Percentiles rank a stretch among this genome's conserved stretches.
Conservation (phyloP, 805 yeast genomes). For the Ogataea pignaliae region DNA sequence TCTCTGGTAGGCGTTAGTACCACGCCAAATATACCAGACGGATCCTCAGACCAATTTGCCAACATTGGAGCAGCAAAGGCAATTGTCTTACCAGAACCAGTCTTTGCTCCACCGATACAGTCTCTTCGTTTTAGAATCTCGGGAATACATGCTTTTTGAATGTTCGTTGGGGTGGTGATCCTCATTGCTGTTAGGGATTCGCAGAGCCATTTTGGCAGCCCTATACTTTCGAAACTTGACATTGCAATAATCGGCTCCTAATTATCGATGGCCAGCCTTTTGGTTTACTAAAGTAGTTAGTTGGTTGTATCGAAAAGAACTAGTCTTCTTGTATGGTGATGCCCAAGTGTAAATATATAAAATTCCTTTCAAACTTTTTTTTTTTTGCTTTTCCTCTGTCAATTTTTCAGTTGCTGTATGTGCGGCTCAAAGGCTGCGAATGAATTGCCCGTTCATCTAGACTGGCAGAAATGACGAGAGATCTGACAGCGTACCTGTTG, state of each 20-base stretch:
- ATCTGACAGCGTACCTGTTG: too few species aligned
- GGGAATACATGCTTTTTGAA: slow-evolving; percentile 88
- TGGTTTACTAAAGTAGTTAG: too few species aligned
- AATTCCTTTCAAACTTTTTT: too few species aligned
- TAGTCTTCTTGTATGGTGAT: too few species aligned
- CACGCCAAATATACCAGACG: slow-evolving; percentile 86
- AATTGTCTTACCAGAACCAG: slow-evolving; percentile 96
- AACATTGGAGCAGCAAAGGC: slow-evolving; percentile 98
- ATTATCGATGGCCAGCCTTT: too few species aligned
- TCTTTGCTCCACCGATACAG: slow-evolving; percentile 97
- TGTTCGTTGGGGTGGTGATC: slow-evolving; percentile 76
- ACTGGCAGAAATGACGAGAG: too few species aligned
- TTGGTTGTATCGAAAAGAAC: too few species aligned
- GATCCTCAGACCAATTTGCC: slow-evolving; percentile 92
- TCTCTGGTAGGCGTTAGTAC: slow-evolving; percentile 92
- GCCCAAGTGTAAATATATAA: too few species aligned
- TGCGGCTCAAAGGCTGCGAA: too few species aligned
- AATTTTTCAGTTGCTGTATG: too few species aligned
- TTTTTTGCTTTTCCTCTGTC: too few species aligned
- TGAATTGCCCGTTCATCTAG: too few species aligned
- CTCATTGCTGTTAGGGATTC: slow-evolving; percentile 81
- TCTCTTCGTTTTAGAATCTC: slow-evolving; percentile 77
- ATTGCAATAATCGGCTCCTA: slow-evolving; percentile 1
- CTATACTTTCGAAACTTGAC: slow-evolving; percentile 40
- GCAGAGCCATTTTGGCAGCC: slow-evolving; percentile 80